phyloP scores from a whole-genome alignment of 2,329 filamentous ascomycete species.

The Exserohilum turcica region DNA sequence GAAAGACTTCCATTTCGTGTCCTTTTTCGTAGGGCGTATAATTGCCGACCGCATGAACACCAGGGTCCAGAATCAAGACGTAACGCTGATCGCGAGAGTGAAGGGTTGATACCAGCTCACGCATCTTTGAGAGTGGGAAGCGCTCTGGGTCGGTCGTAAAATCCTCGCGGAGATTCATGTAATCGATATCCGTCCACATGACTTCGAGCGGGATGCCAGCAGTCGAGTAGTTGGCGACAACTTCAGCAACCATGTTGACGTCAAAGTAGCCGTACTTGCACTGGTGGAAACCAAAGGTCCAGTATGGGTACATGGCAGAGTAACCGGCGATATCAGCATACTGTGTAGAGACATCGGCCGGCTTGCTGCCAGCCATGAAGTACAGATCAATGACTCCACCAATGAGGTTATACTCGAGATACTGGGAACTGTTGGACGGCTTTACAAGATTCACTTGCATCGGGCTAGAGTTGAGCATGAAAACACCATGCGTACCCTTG shows the following conservation, averaged over 20 bases:
- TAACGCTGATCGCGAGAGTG: slow-evolving; percentile 72
- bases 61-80: slow-evolving; percentile 77
- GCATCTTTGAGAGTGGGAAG: slow-evolving; percentile 66
- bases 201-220: slow-evolving; percentile 71
- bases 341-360: slow-evolving; percentile 55
- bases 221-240: slow-evolving; percentile 68
- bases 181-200: slow-evolving; percentile 77
- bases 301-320: slow-evolving; percentile 58
- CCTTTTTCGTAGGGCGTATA: slow-evolving; percentile 67
- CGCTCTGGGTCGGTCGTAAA: slow-evolving; percentile 69
- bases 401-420: slow-evolving; percentile 78
- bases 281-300: slow-evolving; percentile 59
- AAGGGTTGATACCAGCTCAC: slow-evolving; percentile 68
- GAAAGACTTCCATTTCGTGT: slow-evolving; percentile 60
- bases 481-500: slow-evolving; percentile 46
- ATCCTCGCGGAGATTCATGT: slow-evolving; percentile 64
- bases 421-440: slow-evolving; percentile 64
- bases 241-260: slow-evolving; percentile 68
- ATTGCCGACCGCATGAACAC: slow-evolving; percentile 54
- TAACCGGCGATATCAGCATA: slow-evolving; percentile 58
- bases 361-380: slow-evolving; percentile 56
- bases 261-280: slow-evolving; percentile 61
- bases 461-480: slow-evolving; percentile 41
- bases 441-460: slow-evolving; percentile 78
- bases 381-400: slow-evolving; percentile 74